phyloP scores from a whole-genome alignment of 371 early-diverging fungal genomes.

The Zychaea mexicana region DNA sequence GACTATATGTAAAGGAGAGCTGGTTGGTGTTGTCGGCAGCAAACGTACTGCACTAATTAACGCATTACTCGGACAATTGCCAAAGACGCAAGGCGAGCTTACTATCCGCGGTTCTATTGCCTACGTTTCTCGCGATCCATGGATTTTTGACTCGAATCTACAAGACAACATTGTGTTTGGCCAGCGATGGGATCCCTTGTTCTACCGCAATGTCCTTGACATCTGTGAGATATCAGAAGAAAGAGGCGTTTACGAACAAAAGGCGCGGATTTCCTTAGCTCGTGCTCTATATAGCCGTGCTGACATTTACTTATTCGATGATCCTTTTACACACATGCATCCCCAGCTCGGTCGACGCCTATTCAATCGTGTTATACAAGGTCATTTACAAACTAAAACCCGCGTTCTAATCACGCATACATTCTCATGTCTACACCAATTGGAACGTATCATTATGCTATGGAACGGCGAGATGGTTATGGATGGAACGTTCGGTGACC shows the following conservation, averaged over 20 bases:
- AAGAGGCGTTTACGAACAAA: conserved; percentile 82
- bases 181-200: conserved; percentile 69
- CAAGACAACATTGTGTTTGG: conserved; percentile 96
- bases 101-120: conserved; percentile 78
- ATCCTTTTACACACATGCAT: conserved; percentile 88
- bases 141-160: conserved; percentile 93
- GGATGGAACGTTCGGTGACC: conserved; percentile 65
- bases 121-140: conserved; percentile 89
- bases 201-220: conserved; percentile 67
- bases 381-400: conserved; percentile 76
- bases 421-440: conserved; percentile 74
- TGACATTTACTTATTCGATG: conserved; percentile 83
- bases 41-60: conserved; percentile 84
- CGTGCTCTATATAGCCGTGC: conserved; percentile 84
- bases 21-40: conserved; percentile 82
- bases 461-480: conserved; percentile 76
- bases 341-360: conserved; percentile 88
- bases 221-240: conserved; percentile 71
- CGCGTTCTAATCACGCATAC: conserved; percentile 92
- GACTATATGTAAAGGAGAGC: conserved; percentile 56
- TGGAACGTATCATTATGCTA: conserved; percentile 73
- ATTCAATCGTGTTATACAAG: conserved; percentile 84
- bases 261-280: conserved; percentile 72
- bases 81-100: conserved; percentile 69
- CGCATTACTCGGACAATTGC: conserved; percentile 87